A percentile compares a stretch with the other conserved stretches of the same genome.
Evolutionary conservation across 2,329 filamentous ascomycete genomes (phyloP).

Genomic region (Colletotrichum sp.): DNA sequence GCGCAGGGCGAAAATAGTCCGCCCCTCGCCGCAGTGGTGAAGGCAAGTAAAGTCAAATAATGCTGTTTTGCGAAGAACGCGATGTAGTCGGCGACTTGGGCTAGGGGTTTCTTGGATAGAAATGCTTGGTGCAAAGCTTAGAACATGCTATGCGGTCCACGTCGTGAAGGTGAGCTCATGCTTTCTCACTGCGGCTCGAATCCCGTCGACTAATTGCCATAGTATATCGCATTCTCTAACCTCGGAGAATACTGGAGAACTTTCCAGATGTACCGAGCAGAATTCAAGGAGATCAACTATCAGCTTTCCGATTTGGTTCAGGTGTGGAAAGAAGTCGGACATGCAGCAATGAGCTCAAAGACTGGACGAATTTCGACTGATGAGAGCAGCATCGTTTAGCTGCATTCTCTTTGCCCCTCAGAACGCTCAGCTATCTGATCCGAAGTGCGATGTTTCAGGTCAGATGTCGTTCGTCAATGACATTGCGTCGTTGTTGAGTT

Average conservation of each 20-base stretch:
- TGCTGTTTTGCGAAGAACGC: background rate
- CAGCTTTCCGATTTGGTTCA: background rate
- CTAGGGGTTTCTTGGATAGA: too few species aligned
- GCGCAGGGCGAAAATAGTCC: background rate
- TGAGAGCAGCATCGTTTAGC: background rate
- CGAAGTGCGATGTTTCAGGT: background rate
- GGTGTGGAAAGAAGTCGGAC: background rate
- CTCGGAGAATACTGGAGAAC: background rate
- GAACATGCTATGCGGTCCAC: background rate
- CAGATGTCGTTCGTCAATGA: background rate
- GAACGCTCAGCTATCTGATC: background rate
- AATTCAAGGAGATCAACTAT: background rate
- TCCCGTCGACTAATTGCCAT: fast-evolving
- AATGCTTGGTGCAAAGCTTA: background rate
- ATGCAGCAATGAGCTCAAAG: background rate
- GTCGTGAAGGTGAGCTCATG: background rate
- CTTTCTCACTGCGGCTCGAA: too few species aligned
- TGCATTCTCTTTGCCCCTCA: background rate
- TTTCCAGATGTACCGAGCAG: background rate
- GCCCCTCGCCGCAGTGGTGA: background rate
- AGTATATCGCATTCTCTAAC: background rate
- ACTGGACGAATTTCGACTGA: background rate
- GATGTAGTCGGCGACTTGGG: background rate
- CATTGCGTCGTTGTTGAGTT: background rate
- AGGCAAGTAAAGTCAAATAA: background rate